Conservation (phyloP, 345 rosid genomes). For the Salix dunnii region DNA sequence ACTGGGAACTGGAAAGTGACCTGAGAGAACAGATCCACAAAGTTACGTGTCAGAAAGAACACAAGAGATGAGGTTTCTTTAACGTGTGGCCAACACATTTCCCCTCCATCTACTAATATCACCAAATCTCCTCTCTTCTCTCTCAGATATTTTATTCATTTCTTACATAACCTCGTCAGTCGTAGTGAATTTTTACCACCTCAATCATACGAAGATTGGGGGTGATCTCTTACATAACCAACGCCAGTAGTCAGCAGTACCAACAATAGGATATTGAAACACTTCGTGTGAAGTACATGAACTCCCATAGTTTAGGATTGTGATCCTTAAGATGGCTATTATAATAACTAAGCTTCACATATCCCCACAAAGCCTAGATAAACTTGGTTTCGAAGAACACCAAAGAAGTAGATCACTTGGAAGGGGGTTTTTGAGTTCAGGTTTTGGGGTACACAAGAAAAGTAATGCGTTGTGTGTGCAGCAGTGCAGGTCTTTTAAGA, state of each 20-base stretch:
- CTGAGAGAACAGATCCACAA: conserved; percentile 12
- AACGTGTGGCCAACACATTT: conserved; percentile 86
- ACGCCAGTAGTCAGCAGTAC: not conserved
- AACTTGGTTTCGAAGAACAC: conserved; percentile 29
- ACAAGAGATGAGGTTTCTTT: conserved; percentile 60
- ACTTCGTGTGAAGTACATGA: conserved; percentile 18
- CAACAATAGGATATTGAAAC: not conserved
- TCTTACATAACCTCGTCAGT: not conserved
- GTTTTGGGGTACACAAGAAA: conserved; percentile 21
- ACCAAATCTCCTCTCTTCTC: conserved; percentile 11
- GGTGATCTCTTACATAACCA: too few species aligned
- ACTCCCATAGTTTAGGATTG: not conserved
- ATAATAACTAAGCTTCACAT: conserved; percentile 51
- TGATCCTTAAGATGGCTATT: conserved; percentile 36
- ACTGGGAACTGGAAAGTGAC: not conserved
- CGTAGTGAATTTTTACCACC: not conserved
- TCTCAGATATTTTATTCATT: conserved; percentile 15
- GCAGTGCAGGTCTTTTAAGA: conserved; percentile 48
- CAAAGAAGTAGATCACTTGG: conserved; percentile 29
- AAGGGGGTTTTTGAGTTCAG: conserved; percentile 27
- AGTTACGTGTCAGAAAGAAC: conserved; percentile 46
- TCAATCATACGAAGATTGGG: not conserved
- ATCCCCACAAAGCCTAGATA: conserved; percentile 41
- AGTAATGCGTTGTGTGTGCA: conserved; percentile 25
- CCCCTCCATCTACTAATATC: conserved; percentile 26